Conservation (phyloP, 2,329 filamentous ascomycete species). For the Monilinia fructicola region DNA sequence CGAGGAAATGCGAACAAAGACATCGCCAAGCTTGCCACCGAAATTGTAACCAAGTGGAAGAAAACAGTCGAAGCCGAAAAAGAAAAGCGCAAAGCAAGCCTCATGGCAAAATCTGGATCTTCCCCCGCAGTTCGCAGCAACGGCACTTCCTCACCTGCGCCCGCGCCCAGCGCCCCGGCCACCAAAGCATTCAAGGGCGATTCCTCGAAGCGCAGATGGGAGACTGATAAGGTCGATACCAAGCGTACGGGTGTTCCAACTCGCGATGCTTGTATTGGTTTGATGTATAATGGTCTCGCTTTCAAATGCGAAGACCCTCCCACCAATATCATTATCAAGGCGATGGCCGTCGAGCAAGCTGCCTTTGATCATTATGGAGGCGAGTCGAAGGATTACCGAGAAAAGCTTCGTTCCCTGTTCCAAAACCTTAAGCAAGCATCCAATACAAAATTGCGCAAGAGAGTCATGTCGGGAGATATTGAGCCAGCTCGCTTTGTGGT, state of each 20-base stretch:
- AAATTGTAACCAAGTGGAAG: slow-evolving; percentile 88
- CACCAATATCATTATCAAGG: slow-evolving; percentile 68
- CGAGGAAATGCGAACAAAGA: slow-evolving; percentile 76
- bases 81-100: slow-evolving; percentile 47
- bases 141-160: slow-evolving; percentile 38
- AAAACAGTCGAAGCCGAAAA: slow-evolving; percentile 70
- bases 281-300: slow-evolving; percentile 89
- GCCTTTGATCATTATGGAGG: slow-evolving; percentile 69
- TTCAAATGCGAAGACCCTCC: slow-evolving; percentile 69
- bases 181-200: slow-evolving; percentile 58
- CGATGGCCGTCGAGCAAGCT: slow-evolving; percentile 80
- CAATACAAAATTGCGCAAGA: slow-evolving; percentile 73
- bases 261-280: slow-evolving; percentile 82
- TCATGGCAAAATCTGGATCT: slow-evolving; percentile 31
- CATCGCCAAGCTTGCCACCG: slow-evolving; percentile 72
- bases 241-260: slow-evolving; percentile 70
- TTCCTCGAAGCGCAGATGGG: slow-evolving; percentile 77
- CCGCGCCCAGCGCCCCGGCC: slow-evolving; percentile 43
- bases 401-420: slow-evolving; percentile 88
- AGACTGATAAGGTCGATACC: slow-evolving; percentile 75
- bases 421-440: slow-evolving; percentile 92
- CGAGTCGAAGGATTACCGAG: slow-evolving; percentile 73
- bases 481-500: slow-evolving; percentile 70
- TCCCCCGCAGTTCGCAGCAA: slow-evolving; percentile 30
- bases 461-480: slow-evolving; percentile 75